phyloP scores from a whole-genome alignment of 805 yeast genomes.

The Maudiozyma serrabonitensis region DNA sequence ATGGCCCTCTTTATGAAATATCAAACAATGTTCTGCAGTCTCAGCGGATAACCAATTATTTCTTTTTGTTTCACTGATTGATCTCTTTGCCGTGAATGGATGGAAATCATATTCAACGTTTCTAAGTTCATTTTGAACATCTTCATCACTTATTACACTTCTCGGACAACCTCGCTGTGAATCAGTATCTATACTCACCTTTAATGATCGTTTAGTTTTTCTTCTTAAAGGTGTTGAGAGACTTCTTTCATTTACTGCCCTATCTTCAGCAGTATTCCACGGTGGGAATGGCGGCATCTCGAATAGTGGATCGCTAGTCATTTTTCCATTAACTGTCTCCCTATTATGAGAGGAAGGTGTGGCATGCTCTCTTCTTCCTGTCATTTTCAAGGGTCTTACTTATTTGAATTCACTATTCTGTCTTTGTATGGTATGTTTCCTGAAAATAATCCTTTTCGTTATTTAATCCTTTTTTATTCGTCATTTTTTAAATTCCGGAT shows the following conservation, averaged over 20 bases:
- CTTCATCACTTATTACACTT: background rate
- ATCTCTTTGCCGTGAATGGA: constrained; percentile 17
- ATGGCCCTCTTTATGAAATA: constrained; percentile 20
- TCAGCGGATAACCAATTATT: constrained; percentile 15
- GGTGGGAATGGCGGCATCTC: constrained; percentile 23
- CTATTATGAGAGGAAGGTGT: background rate
- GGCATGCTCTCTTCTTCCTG: background rate
- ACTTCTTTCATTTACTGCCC: constrained; percentile 5
- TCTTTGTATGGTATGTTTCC: no score
- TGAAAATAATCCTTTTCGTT: no score
- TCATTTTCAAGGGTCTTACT: background rate
- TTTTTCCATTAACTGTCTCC: background rate
- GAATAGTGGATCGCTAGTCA: constrained; percentile 4
- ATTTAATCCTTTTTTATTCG: no score
- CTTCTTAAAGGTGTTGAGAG: constrained; percentile 18
- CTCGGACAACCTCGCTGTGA: background rate
- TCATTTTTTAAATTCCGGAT: no score
- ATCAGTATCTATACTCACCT: background rate
- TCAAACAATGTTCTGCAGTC: constrained; percentile 23
- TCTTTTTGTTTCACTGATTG: constrained; percentile 17
- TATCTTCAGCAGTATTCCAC: constrained; percentile 19
- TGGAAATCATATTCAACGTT: constrained; percentile 12
- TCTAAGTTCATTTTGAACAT: background rate
- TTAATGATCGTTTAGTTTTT: constrained; percentile 3
- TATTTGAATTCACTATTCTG: no score